phyloP scores from a whole-genome alignment of 306 rosid species.

The Trifolium subterraneum region DNA sequence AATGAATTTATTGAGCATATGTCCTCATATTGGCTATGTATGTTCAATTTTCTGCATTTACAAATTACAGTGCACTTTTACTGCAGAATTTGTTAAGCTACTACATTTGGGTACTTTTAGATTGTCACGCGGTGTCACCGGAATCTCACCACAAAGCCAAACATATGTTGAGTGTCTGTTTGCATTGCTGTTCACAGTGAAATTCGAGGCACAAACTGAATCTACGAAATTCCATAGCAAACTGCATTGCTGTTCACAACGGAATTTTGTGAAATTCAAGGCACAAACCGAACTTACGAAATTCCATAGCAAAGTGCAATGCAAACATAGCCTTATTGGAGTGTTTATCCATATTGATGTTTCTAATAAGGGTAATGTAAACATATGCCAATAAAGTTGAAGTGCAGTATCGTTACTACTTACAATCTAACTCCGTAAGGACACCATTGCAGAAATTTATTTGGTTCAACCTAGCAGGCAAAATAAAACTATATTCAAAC shows the following conservation, averaged over 20 bases:
- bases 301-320: not conserved
- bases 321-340: not conserved
- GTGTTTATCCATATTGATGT: constrained; percentile 6
- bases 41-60: not conserved
- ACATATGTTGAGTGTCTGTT: not conserved
- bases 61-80: not conserved
- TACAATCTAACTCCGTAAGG: constrained; percentile 31
- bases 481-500: constrained; percentile 15
- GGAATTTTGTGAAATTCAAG: not conserved
- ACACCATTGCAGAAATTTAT: constrained; percentile 21
- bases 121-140: not conserved
- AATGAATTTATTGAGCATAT: not conserved
- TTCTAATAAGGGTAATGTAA: not conserved
- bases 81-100: not conserved
- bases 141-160: not conserved
- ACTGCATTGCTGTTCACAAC: not conserved
- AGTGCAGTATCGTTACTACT: constrained; percentile 21
- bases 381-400: constrained; percentile 15
- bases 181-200: not conserved
- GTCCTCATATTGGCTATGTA: too few species aligned
- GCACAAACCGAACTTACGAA: not conserved
- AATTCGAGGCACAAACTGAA: not conserved
- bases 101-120: not conserved
- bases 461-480: constrained; percentile 15
- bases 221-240: not conserved